These are phyloP conservation scores for Phytophthora rubi DNA, from an alignment of 352 stramenopile genomes.

Conservation along the genomic window DNA sequence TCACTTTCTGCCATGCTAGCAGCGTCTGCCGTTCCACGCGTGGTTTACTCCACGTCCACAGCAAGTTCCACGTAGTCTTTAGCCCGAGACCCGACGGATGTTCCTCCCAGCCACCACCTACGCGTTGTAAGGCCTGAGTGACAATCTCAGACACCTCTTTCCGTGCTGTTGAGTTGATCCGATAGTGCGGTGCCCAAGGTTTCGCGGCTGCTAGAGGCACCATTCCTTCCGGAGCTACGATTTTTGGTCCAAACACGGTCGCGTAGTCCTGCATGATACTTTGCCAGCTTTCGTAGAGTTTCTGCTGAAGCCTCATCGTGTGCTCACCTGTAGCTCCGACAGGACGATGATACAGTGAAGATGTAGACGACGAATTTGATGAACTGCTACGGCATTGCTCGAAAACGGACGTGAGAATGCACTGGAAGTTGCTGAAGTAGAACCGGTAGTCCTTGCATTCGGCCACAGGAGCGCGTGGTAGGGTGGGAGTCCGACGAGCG, in stretches of 20 bases:
- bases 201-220: slow-evolving; percentile 35
- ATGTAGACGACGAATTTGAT: slow-evolving; percentile 18
- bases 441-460: slow-evolving; percentile 59
- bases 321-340: slow-evolving; percentile 37
- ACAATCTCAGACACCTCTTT: slow-evolving; percentile 89
- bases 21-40: slow-evolving; percentile 84
- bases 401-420: slow-evolving; percentile 76
- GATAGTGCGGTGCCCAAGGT: slow-evolving; percentile 71
- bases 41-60: slow-evolving; percentile 93
- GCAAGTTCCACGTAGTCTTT: slow-evolving; percentile 92
- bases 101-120: slow-evolving; percentile 68
- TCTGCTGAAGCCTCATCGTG: slow-evolving; percentile 70
- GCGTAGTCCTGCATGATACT: slow-evolving; percentile 89
- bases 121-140: slow-evolving; percentile 60
- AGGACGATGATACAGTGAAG: slow-evolving; percentile 27
- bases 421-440: slow-evolving; percentile 79
- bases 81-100: slow-evolving; percentile 78
- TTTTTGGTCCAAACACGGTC: slow-evolving; percentile 73
- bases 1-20: slow-evolving; percentile 94
- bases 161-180: slow-evolving; percentile 79
- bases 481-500: not conserved
- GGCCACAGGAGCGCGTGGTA: slow-evolving; percentile 21
- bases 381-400: slow-evolving; percentile 47
- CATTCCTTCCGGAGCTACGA: slow-evolving; percentile 41
- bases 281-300: slow-evolving; percentile 84